Evolutionary conservation across 495 filamentous ascomycete genomes (phyloP).

Genomic region (Pseudoneurospora amorphoporcata): DNA sequence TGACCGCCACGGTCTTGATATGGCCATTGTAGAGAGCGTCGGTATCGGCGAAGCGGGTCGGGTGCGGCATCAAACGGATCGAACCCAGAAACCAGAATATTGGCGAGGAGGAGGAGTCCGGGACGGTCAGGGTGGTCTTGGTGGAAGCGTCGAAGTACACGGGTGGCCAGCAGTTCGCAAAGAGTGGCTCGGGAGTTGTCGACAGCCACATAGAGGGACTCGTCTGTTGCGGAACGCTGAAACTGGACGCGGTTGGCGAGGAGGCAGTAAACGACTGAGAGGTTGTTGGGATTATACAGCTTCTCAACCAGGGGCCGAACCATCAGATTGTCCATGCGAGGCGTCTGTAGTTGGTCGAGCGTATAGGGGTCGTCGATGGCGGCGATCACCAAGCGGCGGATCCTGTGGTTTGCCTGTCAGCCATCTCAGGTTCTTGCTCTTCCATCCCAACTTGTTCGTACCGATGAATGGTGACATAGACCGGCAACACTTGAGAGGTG

Average conservation of each 20-base stretch:
- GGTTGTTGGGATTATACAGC: slow-evolving; percentile 47
- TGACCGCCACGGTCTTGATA: slow-evolving; percentile 36
- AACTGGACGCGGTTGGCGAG: slow-evolving; percentile 56
- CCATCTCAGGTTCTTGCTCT: slow-evolving; percentile 25
- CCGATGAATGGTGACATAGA: slow-evolving; percentile 40
- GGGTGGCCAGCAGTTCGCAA: slow-evolving; percentile 49
- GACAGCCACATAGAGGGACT: slow-evolving; percentile 49
- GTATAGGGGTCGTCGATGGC: slow-evolving; percentile 49
- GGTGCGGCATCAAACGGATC: slow-evolving; percentile 54
- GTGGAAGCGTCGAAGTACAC: slow-evolving; percentile 49
- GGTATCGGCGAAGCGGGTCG: slow-evolving; percentile 26
- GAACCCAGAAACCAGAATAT: slow-evolving; percentile 52
- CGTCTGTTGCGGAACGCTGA: slow-evolving; percentile 43
- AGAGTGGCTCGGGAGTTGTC: slow-evolving; percentile 48
- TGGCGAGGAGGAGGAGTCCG: slow-evolving; percentile 48
- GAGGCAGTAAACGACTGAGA: slow-evolving; percentile 51
- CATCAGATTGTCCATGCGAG: slow-evolving; percentile 46
- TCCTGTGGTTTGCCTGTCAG: slow-evolving; percentile 5
- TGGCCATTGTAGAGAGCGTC: slow-evolving; percentile 34
- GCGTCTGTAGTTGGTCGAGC: slow-evolving; percentile 46
- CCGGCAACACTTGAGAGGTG: slow-evolving; percentile 16
- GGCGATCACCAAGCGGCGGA: slow-evolving; percentile 21
- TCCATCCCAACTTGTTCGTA: slow-evolving; percentile 11
- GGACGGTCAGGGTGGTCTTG: slow-evolving; percentile 45
- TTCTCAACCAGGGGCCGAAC: slow-evolving; percentile 50